phyloP scores from a whole-genome alignment of 2,329 filamentous ascomycete genomes.

The Scytalidium lignicola region DNA sequence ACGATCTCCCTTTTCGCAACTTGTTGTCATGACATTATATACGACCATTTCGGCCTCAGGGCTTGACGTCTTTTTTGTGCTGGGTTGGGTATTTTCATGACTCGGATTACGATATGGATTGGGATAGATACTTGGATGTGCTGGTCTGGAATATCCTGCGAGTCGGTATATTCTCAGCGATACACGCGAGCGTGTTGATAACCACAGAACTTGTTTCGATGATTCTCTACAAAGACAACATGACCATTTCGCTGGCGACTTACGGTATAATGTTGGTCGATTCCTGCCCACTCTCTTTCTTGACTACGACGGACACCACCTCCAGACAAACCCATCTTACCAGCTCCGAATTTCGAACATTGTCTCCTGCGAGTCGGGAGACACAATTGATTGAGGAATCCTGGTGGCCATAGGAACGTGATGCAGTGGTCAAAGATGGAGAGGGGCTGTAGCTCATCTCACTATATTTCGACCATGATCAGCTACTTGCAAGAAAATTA shows the following conservation, averaged over 20 bases:
- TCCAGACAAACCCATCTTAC: conserved; percentile 3
- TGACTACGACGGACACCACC: not conserved
- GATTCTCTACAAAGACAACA: conserved; percentile 9
- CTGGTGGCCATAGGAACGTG: conserved; percentile 5
- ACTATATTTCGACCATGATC: conserved; percentile 17
- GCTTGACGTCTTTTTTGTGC: conserved; percentile 25
- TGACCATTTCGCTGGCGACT: conserved; percentile 17
- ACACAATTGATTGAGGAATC: conserved; percentile 5
- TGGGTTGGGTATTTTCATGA: conserved; percentile 7
- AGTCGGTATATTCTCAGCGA: conserved; percentile 14
- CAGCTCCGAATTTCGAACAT: conserved; percentile 11
- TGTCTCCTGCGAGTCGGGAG: conserved; percentile 11
- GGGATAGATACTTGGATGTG: conserved; percentile 10
- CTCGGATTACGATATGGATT: conserved; percentile 9
- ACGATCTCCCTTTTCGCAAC: conserved; percentile 12
- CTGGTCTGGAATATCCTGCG: conserved; percentile 16
- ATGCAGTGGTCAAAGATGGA: conserved; percentile 3
- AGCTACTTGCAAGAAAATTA: not conserved
- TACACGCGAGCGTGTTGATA: conserved; percentile 24
- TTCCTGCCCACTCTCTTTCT: not conserved
- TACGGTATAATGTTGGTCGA: not conserved
- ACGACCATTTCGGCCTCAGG: conserved; percentile 8
- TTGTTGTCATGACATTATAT: conserved; percentile 14
- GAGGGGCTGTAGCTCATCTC: conserved; percentile 25
- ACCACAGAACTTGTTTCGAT: conserved; percentile 11